Conservation (phyloP, 2,329 filamentous ascomycete species). For the Stromatinia cepivora region DNA sequence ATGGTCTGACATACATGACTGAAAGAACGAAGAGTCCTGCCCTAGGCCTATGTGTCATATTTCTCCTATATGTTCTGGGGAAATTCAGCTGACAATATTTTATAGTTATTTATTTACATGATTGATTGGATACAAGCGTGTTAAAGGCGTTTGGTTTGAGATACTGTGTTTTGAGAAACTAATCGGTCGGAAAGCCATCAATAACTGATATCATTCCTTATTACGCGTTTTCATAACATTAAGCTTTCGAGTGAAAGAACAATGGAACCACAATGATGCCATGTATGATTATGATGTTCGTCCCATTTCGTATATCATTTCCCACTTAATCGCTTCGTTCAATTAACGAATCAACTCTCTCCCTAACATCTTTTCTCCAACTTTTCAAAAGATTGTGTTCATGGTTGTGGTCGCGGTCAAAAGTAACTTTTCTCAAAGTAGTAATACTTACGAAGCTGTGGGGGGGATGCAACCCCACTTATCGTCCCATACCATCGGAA, state of each 20-base stretch:
- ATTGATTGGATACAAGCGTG: too few species aligned
- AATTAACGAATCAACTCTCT: background rate
- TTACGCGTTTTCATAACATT: too few species aligned
- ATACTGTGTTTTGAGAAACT: too few species aligned
- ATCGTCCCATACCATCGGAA: background rate
- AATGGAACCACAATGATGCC: background rate
- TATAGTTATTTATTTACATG: too few species aligned
- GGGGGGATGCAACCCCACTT: background rate
- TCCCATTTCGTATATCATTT: background rate
- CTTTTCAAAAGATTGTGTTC: background rate
- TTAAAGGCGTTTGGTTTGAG: too few species aligned
- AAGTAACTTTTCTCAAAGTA: constrained; percentile 16
- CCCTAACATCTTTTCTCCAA: background rate
- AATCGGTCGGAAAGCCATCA: too few species aligned
- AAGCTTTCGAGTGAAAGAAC: background rate
- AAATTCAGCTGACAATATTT: background rate
- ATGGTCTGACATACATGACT: background rate
- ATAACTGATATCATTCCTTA: too few species aligned
- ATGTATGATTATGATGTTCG: background rate
- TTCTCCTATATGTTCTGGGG: background rate
- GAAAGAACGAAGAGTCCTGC: background rate
- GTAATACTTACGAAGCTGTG: constrained; percentile 18
- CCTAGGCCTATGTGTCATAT: background rate
- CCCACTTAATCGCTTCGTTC: background rate
- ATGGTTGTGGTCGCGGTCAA: background rate